Base-by-base conservation (phyloP, 495 filamentous ascomycete species). In the Aspergillus hancockii region DNA sequence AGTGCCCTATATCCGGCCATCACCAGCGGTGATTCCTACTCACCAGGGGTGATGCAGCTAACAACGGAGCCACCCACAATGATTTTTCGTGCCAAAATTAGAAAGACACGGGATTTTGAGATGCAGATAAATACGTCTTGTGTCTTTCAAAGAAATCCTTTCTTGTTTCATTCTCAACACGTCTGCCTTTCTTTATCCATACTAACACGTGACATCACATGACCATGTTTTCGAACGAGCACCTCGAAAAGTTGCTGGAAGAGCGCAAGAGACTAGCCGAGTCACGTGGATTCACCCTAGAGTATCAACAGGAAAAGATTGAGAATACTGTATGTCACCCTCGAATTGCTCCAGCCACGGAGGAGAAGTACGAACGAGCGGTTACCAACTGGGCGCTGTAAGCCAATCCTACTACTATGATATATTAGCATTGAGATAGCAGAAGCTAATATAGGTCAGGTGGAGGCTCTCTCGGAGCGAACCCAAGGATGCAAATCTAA, bases 281-380 rank as follows among this genome's bases (percentile, higher is more conserved):
- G 43, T 69, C 58, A 62, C 61, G 58, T 64, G 58, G 63, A 2
- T 69, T 69, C 16, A 69, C 59, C 10, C 41, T 21, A 19, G 50
- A 66, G 1, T 69, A 64, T 32, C 43, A 69, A 49, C 25, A 43
- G 25, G 61, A 69, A 62, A n/a, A 52, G 5, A 32, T 52, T 38
- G 57, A 41, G 2, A 69, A 69, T 54, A 50, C 47, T 45, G 61
- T 63, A 1, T 57, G 21, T 49, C 47, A 63, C 30, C 49, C 21
- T 28, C 12, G 53, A 25, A 59, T 67, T 16, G 63, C 65, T 16
- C 63, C 61, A 8, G 55, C 65, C 47, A 71, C 59, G n/a, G 7
- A 53, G 19, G 23, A 61, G 12, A 71, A 60, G 50, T 67, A 70
- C 30, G 47, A 67, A 12, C 8, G 41, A 28, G 53, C 45, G 22